Evolutionary conservation across 2,329 filamentous ascomycete species (phyloP).

Genomic region (Chaetomium strumarium): DNA sequence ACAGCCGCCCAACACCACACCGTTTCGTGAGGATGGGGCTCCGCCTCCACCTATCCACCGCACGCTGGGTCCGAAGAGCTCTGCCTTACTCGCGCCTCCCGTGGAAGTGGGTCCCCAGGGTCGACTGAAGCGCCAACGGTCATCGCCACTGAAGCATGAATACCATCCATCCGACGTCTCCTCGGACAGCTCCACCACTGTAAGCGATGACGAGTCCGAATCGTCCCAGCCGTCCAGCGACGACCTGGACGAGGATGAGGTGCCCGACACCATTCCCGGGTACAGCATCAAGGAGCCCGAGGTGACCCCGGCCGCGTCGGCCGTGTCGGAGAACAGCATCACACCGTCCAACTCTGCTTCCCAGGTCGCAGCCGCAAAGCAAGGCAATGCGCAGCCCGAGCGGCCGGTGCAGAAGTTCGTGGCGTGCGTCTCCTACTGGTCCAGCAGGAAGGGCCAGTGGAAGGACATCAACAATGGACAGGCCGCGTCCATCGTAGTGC

Average conservation of each 20-base stretch:
- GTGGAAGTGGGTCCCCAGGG: constrained; percentile 40
- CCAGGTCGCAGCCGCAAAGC: constrained; percentile 55
- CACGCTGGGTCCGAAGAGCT: constrained; percentile 36
- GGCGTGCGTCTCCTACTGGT: constrained; percentile 57
- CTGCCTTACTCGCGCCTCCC: constrained; percentile 39
- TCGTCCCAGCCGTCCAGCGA: constrained; percentile 46
- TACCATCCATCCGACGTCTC: constrained; percentile 77
- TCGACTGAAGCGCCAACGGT: constrained; percentile 63
- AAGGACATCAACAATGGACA: constrained; percentile 49
- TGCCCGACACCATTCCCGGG: constrained; percentile 53
- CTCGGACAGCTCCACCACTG: constrained; percentile 54
- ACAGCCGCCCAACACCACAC: constrained; percentile 30
- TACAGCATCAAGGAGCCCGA: constrained; percentile 48
- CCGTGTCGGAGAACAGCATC: constrained; percentile 53
- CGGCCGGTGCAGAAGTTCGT: constrained; percentile 41
- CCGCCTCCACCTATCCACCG: constrained; percentile 51
- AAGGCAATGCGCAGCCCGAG: constrained; percentile 37
- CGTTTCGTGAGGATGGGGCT: constrained; percentile 48
- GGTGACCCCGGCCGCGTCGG: constrained; percentile 34
- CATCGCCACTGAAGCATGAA: constrained; percentile 94
- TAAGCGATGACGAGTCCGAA: constrained; percentile 50
- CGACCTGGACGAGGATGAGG: constrained; percentile 55
- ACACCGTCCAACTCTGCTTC: constrained; percentile 78
- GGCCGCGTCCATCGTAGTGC: constrained; percentile 50
- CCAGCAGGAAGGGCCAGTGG: constrained; percentile 54